These are phyloP conservation scores for Fistulinella prunicolor DNA, from an alignment of 768 basidiomycete genomes.

Conservation along the genomic window DNA sequence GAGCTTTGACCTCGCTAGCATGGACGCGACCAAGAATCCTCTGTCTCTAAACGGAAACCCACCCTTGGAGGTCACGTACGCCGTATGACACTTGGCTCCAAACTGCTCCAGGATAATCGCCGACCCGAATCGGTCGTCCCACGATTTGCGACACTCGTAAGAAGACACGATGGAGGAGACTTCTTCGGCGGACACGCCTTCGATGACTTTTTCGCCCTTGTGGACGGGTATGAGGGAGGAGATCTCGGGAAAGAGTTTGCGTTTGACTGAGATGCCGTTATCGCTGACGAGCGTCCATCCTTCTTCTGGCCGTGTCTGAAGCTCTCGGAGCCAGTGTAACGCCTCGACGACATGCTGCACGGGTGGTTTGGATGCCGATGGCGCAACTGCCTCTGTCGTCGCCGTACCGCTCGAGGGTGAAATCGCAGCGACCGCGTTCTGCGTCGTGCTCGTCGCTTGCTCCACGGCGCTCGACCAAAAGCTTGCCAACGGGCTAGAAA, in stretches of 20 bases:
- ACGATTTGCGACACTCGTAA: conserved; percentile 68
- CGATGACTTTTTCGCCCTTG: conserved; percentile 86
- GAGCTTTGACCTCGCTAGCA: conserved; percentile 58
- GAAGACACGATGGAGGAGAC: conserved; percentile 70
- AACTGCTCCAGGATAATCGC: conserved; percentile 69
- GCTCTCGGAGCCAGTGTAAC: conserved; percentile 72
- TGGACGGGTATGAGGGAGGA: conserved; percentile 82
- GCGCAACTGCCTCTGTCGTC: conserved; percentile 38
- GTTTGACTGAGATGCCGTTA: conserved; percentile 72
- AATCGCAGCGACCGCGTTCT: conserved; percentile 76
- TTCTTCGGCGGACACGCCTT: conserved; percentile 93
- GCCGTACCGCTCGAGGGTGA: conserved; percentile 46
- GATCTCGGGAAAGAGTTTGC: conserved; percentile 71
- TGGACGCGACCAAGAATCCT: conserved; percentile 78
- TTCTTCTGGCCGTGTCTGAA: conserved; percentile 54
- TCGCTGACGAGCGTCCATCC: conserved; percentile 80
- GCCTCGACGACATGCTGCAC: conserved; percentile 84
- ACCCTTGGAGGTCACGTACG: conserved; percentile 69
- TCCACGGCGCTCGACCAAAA: conserved; percentile 77
- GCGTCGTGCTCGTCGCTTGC: conserved; percentile 69
- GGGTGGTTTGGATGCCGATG: conserved; percentile 59
- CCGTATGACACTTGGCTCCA: conserved; percentile 68
- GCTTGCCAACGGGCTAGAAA: conserved; percentile 65
- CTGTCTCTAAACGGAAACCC: conserved; percentile 90
- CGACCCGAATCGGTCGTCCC: conserved; percentile 87